A percentile compares a stretch with the other conserved stretches of the same genome.
Evolutionary conservation across 208 protist genomes (phyloP).

Genomic region (Leishmania amazonensis): DNA sequence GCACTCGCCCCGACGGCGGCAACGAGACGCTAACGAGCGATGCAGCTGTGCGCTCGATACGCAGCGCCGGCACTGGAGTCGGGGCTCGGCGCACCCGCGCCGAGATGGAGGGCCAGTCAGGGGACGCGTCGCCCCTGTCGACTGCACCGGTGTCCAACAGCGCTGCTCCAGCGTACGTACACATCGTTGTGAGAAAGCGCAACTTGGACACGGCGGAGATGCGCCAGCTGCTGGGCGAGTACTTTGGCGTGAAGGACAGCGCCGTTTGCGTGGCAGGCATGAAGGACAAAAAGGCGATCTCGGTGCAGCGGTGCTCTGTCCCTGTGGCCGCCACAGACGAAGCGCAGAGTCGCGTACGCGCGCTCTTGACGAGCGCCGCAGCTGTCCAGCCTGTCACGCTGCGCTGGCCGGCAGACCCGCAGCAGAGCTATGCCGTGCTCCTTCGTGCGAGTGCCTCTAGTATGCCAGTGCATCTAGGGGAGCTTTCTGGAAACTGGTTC

Average conservation of each 20-base stretch:
- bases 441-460: slow-evolving; percentile 11
- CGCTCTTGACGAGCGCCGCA: slow-evolving; percentile 9
- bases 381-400: slow-evolving; percentile 17
- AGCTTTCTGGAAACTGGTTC: slow-evolving; percentile 78
- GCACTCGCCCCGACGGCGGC: neutral
- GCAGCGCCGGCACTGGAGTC: neutral
- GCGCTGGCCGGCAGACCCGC: slow-evolving; percentile 44
- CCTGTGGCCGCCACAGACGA: slow-evolving; percentile 18
- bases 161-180: slow-evolving; percentile 15
- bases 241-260: slow-evolving; percentile 42
- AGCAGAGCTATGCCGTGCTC: slow-evolving; percentile 37
- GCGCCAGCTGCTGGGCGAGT: slow-evolving; percentile 51
- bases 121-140: neutral
- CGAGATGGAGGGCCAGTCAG: neutral
- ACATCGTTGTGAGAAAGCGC: slow-evolving; percentile 79
- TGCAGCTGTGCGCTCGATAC: neutral
- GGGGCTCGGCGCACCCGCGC: slow-evolving; percentile 4
- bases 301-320: slow-evolving; percentile 83
- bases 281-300: slow-evolving; percentile 93
- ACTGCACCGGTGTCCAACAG: neutral
- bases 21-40: too few relatives aligned
- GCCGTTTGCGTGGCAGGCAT: slow-evolving; percentile 88
- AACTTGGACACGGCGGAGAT: slow-evolving; percentile 85
- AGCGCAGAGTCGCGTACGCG: neutral
- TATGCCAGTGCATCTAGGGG: slow-evolving; percentile 36